phyloP scores from a whole-genome alignment of 179 eudicot species.

The Pouteria campechiana region DNA sequence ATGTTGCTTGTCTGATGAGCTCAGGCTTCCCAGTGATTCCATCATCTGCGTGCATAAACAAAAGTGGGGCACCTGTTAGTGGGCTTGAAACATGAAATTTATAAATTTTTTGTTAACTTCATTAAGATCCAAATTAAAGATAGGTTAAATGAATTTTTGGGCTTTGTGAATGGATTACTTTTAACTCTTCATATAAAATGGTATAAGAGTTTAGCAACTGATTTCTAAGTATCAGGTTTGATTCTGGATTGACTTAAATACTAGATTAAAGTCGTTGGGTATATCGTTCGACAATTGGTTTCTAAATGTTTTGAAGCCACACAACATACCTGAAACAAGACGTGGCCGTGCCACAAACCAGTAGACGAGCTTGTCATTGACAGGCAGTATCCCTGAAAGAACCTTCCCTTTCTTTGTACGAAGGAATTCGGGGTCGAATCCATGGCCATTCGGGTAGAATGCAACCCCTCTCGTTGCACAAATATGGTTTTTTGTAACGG shows the following conservation, averaged over 20 bases:
- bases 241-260: no score
- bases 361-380: conserved; percentile 29
- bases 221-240: no score
- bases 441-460: conserved; percentile 37
- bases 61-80: no score
- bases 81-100: no score
- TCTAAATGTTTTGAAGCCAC: no score
- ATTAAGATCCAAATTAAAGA: neutral
- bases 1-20: conserved; percentile 15
- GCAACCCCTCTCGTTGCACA: conserved; percentile 31
- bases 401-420: conserved; percentile 16
- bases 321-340: neutral
- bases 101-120: no score
- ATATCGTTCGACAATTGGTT: no score
- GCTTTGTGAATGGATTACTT: no score
- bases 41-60: no score
- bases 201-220: neutral
- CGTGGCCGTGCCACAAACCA: conserved; percentile 20
- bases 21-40: conserved; percentile 16
- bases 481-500: conserved; percentile 11
- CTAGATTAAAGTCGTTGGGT: no score
- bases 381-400: conserved; percentile 29
- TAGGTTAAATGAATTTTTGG: neutral
- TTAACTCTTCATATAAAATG: neutral
- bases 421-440: conserved; percentile 19